These are phyloP conservation scores for Filobasidium uniguttulatum DNA, from an alignment of 1,284 basidiomycete species.

Conservation along the genomic window DNA sequence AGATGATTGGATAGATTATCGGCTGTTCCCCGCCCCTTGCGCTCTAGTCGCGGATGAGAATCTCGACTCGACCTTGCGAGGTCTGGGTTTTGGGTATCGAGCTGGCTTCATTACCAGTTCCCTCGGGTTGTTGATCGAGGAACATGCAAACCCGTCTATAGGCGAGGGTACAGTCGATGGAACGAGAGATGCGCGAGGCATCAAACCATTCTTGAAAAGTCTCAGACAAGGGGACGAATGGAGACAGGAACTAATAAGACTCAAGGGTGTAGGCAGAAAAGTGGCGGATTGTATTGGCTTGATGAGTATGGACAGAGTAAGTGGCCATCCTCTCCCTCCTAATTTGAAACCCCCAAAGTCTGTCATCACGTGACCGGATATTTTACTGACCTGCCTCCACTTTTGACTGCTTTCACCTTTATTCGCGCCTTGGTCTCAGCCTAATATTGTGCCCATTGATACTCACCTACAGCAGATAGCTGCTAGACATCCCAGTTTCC, in stretches of 20 bases:
- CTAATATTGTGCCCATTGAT: slow-evolving; percentile 75
- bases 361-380: neutral
- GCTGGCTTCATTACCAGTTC: slow-evolving; percentile 79
- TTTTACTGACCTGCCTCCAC: neutral
- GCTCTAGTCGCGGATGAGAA: slow-evolving; percentile 41
- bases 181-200: slow-evolving; percentile 19
- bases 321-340: too few species aligned
- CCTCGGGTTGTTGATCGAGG: slow-evolving; percentile 51
- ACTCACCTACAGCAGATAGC: slow-evolving; percentile 84
- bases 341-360: neutral
- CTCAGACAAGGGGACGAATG: neutral
- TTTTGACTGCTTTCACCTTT: too few species aligned
- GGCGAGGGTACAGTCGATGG: slow-evolving; percentile 2
- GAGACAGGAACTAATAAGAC: slow-evolving; percentile 57
- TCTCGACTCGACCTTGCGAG: slow-evolving; percentile 56
- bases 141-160: slow-evolving; percentile 39
- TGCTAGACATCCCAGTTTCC: slow-evolving; percentile 63
- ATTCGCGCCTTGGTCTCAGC: slow-evolving; percentile 38
- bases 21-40: slow-evolving; percentile 73
- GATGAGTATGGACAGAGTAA: slow-evolving; percentile 85
- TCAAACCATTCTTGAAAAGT: slow-evolving; percentile 14
- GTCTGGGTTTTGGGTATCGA: slow-evolving; percentile 89
- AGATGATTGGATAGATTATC: slow-evolving; percentile 42
- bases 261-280: slow-evolving; percentile 87
- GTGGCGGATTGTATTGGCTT: slow-evolving; percentile 89